A percentile compares a stretch with the other conserved stretches of the same genome.
Conservation (phyloP, 2,329 filamentous ascomycete genomes). For the Diaporthe sp. region DNA sequence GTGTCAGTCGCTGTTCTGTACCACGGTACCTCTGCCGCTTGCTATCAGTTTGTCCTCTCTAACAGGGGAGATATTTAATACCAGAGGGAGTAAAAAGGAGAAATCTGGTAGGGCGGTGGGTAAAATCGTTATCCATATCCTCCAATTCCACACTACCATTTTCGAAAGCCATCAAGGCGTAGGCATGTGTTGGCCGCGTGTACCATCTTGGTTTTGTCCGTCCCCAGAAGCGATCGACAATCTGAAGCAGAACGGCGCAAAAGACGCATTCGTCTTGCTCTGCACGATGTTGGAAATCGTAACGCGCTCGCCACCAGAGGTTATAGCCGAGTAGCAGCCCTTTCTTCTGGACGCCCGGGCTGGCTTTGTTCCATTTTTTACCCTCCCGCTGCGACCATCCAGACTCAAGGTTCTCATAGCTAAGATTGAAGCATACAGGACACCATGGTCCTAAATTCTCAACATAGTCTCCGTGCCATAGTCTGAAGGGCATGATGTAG, state of each 20-base stretch:
- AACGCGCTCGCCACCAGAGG: neutral
- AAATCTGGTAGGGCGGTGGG: neutral
- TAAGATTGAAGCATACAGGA: neutral
- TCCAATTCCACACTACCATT: neutral
- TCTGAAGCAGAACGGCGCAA: neutral
- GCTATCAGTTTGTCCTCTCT: neutral
- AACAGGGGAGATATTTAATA: neutral
- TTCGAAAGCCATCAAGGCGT: neutral
- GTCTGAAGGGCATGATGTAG: neutral
- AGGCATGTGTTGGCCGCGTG: neutral
- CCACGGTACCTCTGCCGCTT: neutral
- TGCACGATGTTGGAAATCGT: neutral
- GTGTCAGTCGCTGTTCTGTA: neutral
- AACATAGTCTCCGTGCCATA: neutral
- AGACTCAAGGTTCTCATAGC: neutral
- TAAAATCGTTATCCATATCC: rapidly evolving
- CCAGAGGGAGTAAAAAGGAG: neutral
- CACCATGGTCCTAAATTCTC: neutral
- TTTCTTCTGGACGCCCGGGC: neutral
- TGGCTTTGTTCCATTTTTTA: neutral
- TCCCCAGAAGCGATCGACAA: neutral
- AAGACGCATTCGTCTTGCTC: neutral
- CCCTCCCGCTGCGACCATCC: neutral
- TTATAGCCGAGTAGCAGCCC: neutral
- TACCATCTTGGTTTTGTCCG: neutral